Evolutionary conservation across 805 yeast genomes (phyloP).

Genomic region (Kregervanrija pseudodelftensis): DNA sequence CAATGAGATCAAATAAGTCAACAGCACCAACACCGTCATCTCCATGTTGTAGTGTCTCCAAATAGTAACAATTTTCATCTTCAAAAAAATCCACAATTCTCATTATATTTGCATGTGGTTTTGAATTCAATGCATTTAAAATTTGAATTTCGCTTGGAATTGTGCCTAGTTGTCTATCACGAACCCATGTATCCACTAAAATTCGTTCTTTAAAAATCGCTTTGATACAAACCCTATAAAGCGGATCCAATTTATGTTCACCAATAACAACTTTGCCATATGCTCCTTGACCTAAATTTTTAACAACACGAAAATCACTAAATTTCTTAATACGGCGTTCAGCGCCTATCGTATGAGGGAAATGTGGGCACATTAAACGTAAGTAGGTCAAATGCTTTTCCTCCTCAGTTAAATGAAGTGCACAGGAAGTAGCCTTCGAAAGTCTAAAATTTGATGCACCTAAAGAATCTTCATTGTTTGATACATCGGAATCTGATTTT

Average conservation of each 20-base stretch:
- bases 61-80: slow-evolving; percentile 80
- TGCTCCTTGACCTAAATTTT: slow-evolving; percentile 92
- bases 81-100: slow-evolving; percentile 86
- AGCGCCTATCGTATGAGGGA: slow-evolving; percentile 58
- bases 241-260: slow-evolving; percentile 53
- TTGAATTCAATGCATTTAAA: slow-evolving; percentile 68
- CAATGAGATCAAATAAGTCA: slow-evolving; percentile 89
- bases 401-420: background rate
- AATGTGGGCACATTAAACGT: slow-evolving; percentile 16
- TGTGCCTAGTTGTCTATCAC: slow-evolving; percentile 86
- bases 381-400: slow-evolving; percentile 27
- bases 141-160: slow-evolving; percentile 95
- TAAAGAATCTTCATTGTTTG: too few species aligned
- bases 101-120: slow-evolving; percentile 85
- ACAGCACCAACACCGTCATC: slow-evolving; percentile 64
- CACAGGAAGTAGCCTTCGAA: too few species aligned
- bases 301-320: slow-evolving; percentile 60
- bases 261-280: slow-evolving; percentile 90
- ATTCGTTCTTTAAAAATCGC: slow-evolving; percentile 89
- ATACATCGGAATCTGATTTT: too few species aligned
- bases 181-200: slow-evolving; percentile 94
- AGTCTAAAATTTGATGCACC: too few species aligned
- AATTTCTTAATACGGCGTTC: slow-evolving; percentile 65
- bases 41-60: slow-evolving; percentile 90
- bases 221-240: slow-evolving; percentile 70